These are phyloP conservation scores for Tinospora cordifolia DNA, from an alignment of 164 flowering plant genomes.

Conservation along the genomic window DNA sequence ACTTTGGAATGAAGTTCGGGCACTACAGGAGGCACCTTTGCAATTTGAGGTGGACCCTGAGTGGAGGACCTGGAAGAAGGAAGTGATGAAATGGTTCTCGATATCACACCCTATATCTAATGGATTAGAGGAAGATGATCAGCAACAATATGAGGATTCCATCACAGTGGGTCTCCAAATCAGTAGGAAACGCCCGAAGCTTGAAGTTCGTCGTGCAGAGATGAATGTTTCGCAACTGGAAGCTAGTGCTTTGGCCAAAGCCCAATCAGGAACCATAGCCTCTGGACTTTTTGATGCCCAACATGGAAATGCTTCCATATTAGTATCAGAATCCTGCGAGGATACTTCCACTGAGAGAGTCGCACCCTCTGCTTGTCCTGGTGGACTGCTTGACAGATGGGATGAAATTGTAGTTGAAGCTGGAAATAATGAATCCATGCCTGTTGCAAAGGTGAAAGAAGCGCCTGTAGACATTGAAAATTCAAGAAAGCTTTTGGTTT, in stretches of 20 bases:
- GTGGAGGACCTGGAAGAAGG: slow-evolving; percentile 86
- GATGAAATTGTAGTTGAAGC: slow-evolving; percentile 54
- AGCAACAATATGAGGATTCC: slow-evolving; percentile 28
- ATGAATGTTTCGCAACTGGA: slow-evolving; percentile 38
- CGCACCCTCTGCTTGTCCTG: slow-evolving; percentile 18
- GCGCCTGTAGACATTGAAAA: slow-evolving; percentile 29
- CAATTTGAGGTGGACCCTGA: slow-evolving; percentile 51
- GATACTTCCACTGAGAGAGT: slow-evolving; percentile 22
- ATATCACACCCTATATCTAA: slow-evolving; percentile 38
- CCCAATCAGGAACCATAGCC: slow-evolving; percentile 29
- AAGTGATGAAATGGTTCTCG: slow-evolving; percentile 71
- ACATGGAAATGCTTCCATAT: slow-evolving; percentile 19
- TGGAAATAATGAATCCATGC: slow-evolving; percentile 27
- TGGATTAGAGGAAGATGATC: slow-evolving; percentile 38
- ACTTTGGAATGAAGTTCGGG: slow-evolving; percentile 62
- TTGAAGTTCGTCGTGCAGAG: slow-evolving; percentile 95
- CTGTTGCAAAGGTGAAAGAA: slow-evolving; percentile 26
- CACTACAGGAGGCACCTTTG: slow-evolving; percentile 44
- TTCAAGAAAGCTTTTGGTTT: slow-evolving; percentile 27
- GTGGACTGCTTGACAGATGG: slow-evolving; percentile 38
- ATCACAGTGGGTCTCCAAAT: slow-evolving; percentile 29
- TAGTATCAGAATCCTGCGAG: slow-evolving; percentile 23
- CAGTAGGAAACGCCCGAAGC: slow-evolving; percentile 80
- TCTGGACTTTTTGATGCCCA: slow-evolving; percentile 34
- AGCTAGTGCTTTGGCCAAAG: slow-evolving; percentile 19